Evolutionary conservation across 495 filamentous ascomycete genomes (phyloP).

Genomic region (Xylaria sp.): DNA sequence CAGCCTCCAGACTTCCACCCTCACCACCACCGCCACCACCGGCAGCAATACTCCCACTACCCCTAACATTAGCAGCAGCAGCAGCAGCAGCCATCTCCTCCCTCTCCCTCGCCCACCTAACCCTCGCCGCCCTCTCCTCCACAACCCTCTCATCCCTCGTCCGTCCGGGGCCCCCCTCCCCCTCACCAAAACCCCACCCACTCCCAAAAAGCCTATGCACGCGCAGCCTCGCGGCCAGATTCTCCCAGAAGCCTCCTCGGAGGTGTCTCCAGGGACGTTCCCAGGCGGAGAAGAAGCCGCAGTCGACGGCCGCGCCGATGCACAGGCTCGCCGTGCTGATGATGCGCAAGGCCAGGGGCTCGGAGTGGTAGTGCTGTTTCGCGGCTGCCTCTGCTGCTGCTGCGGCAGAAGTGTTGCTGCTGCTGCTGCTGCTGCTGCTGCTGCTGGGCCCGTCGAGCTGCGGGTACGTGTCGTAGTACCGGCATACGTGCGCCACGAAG

Average conservation of each 20-base stretch:
- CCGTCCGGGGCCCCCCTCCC: constrained; percentile 37
- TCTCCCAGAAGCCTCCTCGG: constrained; percentile 52
- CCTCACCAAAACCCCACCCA: constrained; percentile 13
- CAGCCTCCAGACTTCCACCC: constrained; percentile 2
- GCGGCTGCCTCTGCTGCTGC: no score
- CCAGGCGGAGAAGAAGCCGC: constrained; percentile 66
- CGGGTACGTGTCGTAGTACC: constrained; percentile 60
- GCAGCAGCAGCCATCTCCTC: constrained; percentile 16
- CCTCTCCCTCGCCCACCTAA: constrained; percentile 49
- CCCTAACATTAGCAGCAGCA: neutral
- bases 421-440: no score
- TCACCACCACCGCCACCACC: neutral
- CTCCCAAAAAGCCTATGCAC: constrained; percentile 23
- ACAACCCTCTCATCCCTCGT: constrained; percentile 55
- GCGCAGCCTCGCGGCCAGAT: constrained; percentile 32
- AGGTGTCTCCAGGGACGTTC: constrained; percentile 75
- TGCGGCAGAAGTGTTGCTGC: no score
- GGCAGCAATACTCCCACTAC: neutral
- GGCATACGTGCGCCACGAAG: constrained; percentile 66
- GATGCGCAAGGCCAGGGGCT: constrained; percentile 59
- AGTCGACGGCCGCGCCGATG: constrained; percentile 70
- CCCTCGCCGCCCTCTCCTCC: constrained; percentile 52
- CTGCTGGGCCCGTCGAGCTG: no score
- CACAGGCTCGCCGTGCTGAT: constrained; percentile 62
- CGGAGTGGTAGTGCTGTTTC: constrained; percentile 23